Evolutionary conservation across 2,329 filamentous ascomycete genomes (phyloP), one percentile per base, ranked within the genome.

Genomic region (Neopestalotiopsis rosae): DNA sequence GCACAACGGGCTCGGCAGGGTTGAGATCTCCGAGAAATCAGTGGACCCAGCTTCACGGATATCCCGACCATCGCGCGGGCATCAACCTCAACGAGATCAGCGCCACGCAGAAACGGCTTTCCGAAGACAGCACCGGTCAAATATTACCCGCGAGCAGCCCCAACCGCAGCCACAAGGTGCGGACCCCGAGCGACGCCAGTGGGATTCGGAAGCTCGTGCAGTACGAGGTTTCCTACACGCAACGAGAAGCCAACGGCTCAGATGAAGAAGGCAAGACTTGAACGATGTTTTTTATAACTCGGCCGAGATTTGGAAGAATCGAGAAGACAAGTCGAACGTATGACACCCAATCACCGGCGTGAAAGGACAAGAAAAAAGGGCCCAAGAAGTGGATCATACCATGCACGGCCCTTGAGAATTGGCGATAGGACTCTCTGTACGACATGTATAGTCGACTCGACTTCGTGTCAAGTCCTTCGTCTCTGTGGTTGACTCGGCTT

Each of bases 61-160:
- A 59, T 28, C 57, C 57, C 7, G 30, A 28, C 30, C 9, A 59
- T 28, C 57, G 57, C 17, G 57, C 57, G 17, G 57, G 57, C 57
- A 59, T 59, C 57, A 59, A 59, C 30, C 57, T 59, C 57, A 59
- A 59, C 57, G 57, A 59, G 57, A 59, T 59, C 20, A 59, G 57
- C 57, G 57, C 24, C 20, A 24, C 20, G 20, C 24, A 59, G 24
- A 59, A 59, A 28, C 57, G 57, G 9, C n/a, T 34, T 6, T 59
- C 57, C 24, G 24, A 28, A 20, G 57, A 59, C 57, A 59, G 57
- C 28, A 59, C 57, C 30, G 57, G 57, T 20, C 57, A 59, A 20
- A 59, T 59, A 20, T n/a, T 59, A 20, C 57, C 28, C 5, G n/a
- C 57, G 30, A 20, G 4, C 7, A 28, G 17, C 20, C 7, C n/a